A percentile compares a stretch with the other conserved stretches of the same genome.
These are phyloP conservation scores for Fusarium sp. DNA, from an alignment of 2,329 filamentous ascomycete genomes.

Conservation along the genomic window DNA sequence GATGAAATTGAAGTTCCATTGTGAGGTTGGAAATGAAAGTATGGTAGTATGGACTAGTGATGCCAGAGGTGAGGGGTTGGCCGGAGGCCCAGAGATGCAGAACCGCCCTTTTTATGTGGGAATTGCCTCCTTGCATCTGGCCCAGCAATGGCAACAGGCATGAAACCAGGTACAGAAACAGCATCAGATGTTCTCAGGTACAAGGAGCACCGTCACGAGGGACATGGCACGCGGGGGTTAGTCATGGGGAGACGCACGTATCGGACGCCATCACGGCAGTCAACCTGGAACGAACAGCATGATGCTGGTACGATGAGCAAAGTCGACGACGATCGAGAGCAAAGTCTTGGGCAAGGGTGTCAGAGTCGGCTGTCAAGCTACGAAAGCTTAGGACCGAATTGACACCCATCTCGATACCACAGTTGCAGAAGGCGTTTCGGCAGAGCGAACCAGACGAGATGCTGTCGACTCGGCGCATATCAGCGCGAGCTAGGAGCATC, in stretches of 20 bases:
- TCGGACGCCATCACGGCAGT: slow-evolving; percentile 34
- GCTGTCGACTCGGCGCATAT: slow-evolving; percentile 22
- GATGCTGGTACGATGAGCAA: slow-evolving; percentile 43
- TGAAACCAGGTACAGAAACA: slow-evolving; percentile 36
- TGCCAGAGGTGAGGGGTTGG: slow-evolving; percentile 13
- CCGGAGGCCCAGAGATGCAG: slow-evolving; percentile 33
- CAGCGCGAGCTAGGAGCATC: slow-evolving; percentile 14
- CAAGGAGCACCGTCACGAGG: slow-evolving; percentile 35
- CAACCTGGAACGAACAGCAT: slow-evolving; percentile 28
- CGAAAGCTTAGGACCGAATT: slow-evolving; percentile 16
- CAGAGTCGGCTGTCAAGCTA: slow-evolving; percentile 20
- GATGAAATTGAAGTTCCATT: background rate
- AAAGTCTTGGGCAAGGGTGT: background rate
- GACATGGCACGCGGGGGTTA: slow-evolving; percentile 28
- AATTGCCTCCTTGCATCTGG: slow-evolving; percentile 30
- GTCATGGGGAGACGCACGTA: slow-evolving; percentile 33
- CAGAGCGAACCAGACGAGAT: background rate
- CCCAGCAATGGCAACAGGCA: slow-evolving; percentile 12
- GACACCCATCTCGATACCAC: slow-evolving; percentile 31
- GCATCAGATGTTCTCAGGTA: slow-evolving; percentile 20
- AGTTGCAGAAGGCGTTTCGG: slow-evolving; percentile 20
- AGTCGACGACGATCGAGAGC: slow-evolving; percentile 10
- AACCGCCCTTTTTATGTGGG: slow-evolving; percentile 43
- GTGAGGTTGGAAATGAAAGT: slow-evolving; percentile 2
- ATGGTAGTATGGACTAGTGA: slow-evolving; percentile 12